Evolutionary conservation across 805 yeast species (phyloP).

Genomic region (Saccharomycopsis capsularis): DNA sequence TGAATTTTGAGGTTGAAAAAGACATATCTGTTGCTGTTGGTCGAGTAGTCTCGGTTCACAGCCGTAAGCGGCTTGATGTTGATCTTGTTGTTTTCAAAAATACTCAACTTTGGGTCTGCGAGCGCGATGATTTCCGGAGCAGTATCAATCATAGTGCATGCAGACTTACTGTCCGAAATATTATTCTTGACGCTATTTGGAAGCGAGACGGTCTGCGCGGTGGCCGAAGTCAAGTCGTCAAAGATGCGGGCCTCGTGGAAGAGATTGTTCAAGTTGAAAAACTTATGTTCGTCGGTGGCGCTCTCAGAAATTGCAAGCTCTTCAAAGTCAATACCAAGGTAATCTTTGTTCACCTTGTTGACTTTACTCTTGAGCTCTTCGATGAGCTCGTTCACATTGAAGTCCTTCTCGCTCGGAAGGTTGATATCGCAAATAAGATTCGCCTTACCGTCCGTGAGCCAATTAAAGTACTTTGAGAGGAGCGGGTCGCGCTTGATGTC

Average conservation of each 20-base stretch:
- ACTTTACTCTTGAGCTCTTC: slow-evolving; percentile 21
- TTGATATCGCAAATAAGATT: slow-evolving; percentile 67
- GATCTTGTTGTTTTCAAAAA: slow-evolving; percentile 4
- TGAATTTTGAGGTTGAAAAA: slow-evolving; percentile 61
- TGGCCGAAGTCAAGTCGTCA: background rate
- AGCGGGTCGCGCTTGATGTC: slow-evolving; percentile 29
- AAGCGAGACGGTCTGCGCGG: slow-evolving; percentile 30
- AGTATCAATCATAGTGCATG: background rate
- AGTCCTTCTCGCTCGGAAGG: slow-evolving; percentile 45
- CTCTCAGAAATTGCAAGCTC: background rate
- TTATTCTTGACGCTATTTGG: too few relatives aligned
- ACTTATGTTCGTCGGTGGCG: slow-evolving; percentile 1
- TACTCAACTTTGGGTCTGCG: background rate
- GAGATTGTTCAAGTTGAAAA: slow-evolving; percentile 13
- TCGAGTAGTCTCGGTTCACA: too few relatives aligned
- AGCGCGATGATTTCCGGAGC: background rate
- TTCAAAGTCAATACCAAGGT: background rate
- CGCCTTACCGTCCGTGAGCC: slow-evolving; percentile 66
- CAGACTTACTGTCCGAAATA: background rate
- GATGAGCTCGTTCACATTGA: slow-evolving; percentile 26
- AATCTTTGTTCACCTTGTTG: slow-evolving; percentile 12
- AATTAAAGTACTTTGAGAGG: slow-evolving; percentile 45
- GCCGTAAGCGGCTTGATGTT: background rate
- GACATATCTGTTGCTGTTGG: slow-evolving; percentile 39
- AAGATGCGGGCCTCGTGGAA: slow-evolving; percentile 4